Base-by-base conservation (phyloP, 768 basidiomycete species). In the Boletales sp. region DNA sequence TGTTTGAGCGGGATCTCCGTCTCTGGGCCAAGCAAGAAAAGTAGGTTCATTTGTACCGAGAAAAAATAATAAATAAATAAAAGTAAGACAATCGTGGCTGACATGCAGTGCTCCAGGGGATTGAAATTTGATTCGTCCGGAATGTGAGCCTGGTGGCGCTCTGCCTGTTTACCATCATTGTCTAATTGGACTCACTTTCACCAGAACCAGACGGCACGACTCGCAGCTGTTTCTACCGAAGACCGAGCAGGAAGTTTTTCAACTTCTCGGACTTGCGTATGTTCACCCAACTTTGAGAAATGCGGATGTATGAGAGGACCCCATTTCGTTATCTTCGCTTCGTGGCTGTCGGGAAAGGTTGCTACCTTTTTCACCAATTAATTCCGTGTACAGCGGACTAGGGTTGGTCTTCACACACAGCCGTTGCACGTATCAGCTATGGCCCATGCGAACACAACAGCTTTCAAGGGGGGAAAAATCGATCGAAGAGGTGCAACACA, bases 1-100 rank as follows among this genome's bases (percentile, higher is more conserved):
- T 91, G 83, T 95, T 96, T 63, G 81, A 95, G 66, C 73, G 91
- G 25, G 94, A 95, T 67, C 65, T 96, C 44, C 76, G 89, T 54
- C 68, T 80, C 13, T 87, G 83, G 79, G 86, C 86, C 2, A 88
- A 88, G 60, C 67, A 75, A 38, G 64, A 72, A 56, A 79, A 69
- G 86, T 83, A 56, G 28, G 50, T n/a, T 36, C 8, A 0, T 8
- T 33, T 21, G 18, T 14, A 34, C 15, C 25, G 37, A 30, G 19
- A 31, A 34, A 19, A 12, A 30, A 12, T 37, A 12, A 37, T 15
- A 13, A 13, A 34, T 34, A 37, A 28, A 28, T 6, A 6, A 28
- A 28, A 28, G 25, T 4, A n/a, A 33, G 9, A 49, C 30, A 5
- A 15, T 15, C 33, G 30, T 13, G 38, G 15, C 25, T 53, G 34